Base-by-base conservation (phyloP, 768 basidiomycete species). In the Tulasnella sp. region DNA sequence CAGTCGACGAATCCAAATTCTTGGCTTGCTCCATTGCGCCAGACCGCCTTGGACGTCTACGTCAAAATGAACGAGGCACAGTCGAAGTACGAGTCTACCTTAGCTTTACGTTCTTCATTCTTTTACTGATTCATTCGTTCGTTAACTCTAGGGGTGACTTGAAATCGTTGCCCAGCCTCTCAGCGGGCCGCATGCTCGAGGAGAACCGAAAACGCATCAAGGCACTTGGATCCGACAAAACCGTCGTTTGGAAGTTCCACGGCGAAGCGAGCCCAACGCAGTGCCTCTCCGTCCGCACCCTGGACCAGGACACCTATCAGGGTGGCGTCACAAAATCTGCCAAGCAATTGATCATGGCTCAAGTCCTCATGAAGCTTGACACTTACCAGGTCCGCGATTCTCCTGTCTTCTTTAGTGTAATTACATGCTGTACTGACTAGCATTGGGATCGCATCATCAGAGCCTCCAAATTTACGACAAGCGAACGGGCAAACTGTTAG, bases 321-420 rank as follows among this genome's bases (percentile, higher is more conserved):
- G 16, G 32, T 26, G 40, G 73, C 18, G 2, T 2, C 18, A 11
- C 48, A 15, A 55, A 61, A 18, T 5, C 13, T n/a, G 42, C 26
- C 10, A 72, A 48, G n/a, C 67, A 35, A 20, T n/a, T 75, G 75
- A 32, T 70, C 40, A 51, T 79, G 61, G 67, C 70, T 20, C 79
- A 80, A 71, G 79, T 75, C n/a, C 57, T 80, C 35, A 55, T 80
- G 51, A 75, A 75, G 67, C 74, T 80, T 61, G 73, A 79, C 39
- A 80, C 79, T 10, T 70, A 40, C 18, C 79, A 80, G 78, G 79
- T 80, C 15, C 6, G 32, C 0, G 16, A 1, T n/a, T 73, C 75
- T 13, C 6, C 39, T 79, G 4, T 4, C 35, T 3, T 13, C 20
- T 51, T 11, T 46, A 11, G 44, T 18, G 13, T 13, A 9, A n/a